Evolutionary conservation across 73 alveolate genomes (phyloP), one percentile per base, ranked within the genome.

Genomic region (Stentor roeselii): DNA sequence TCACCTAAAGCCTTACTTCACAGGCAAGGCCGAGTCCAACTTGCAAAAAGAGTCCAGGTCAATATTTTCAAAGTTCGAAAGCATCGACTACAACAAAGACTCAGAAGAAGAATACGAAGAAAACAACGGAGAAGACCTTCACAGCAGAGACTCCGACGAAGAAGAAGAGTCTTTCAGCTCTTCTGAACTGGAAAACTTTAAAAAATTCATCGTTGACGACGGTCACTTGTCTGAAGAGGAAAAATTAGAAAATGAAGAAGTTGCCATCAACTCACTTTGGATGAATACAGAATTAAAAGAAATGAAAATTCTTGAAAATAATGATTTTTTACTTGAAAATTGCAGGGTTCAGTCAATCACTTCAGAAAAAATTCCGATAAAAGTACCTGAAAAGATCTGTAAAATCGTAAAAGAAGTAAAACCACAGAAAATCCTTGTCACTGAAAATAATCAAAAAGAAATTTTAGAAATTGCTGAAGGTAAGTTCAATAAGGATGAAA

Each of bases 61-160:
- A 6, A 50, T 50, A 50, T 21, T 50, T 6, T 11, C 67, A 50
- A 50, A 21, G 21, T 11, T 50, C 21, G 6, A 6, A 50, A 21
- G 67, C 6, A 50, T 50, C 21, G 67, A 50, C 21, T 50, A 50
- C 21, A 21, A 50, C 6, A 6, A 50, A 50, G 67, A 50, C 21
- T 50, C 67, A 50, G 67, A 50, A 50, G 67, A 50, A 50, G 67
- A 50, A 50, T 50, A 50, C 67, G 67, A 50, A 50, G 67, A 50
- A 50, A 50, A 11, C 67, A 6, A 50, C 21, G 67, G 67, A 11
- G 67, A 50, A 50, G 21, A 50, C 21, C 6, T 50, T 50, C 30
- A 50, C 6, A 21, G 21, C 21, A 21, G 21, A 11, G 30, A 50
- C 67, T 6, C 6, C 30, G 6, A 6, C 21, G 67, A 50, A 11